A percentile compares a stretch with the other conserved stretches of the same genome.
These are phyloP conservation scores for Aspergillus intermedius DNA, from an alignment of 2,329 filamentous ascomycete species.

Conservation along the genomic window DNA sequence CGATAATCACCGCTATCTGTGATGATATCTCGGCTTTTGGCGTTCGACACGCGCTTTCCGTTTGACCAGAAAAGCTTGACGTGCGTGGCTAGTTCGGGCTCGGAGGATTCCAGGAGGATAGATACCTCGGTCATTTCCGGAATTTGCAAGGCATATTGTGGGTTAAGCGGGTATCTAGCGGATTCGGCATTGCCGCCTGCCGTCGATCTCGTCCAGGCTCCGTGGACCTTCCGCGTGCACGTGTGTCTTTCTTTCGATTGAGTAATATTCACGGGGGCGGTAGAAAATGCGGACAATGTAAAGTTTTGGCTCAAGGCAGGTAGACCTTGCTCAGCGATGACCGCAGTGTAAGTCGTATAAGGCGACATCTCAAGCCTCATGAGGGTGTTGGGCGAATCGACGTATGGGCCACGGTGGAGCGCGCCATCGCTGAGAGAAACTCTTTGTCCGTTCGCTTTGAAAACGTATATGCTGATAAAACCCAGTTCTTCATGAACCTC, in stretches of 20 bases:
- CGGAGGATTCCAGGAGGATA: slow-evolving; percentile 64
- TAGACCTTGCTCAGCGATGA: slow-evolving; percentile 72
- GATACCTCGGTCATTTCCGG: slow-evolving; percentile 57
- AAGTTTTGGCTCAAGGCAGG: slow-evolving; percentile 71
- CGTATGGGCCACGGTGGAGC: slow-evolving; percentile 71
- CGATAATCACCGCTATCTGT: slow-evolving; percentile 84
- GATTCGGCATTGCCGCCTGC: slow-evolving; percentile 80
- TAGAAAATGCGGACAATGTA: slow-evolving; percentile 76
- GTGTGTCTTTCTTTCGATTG: slow-evolving; percentile 57
- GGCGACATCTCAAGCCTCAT: slow-evolving; percentile 62
- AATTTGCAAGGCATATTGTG: slow-evolving; percentile 65
- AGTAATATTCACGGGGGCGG: slow-evolving; percentile 53
- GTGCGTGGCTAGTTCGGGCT: slow-evolving; percentile 67
- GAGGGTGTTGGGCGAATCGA: slow-evolving; percentile 88
- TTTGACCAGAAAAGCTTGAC: slow-evolving; percentile 75
- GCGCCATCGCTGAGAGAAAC: slow-evolving; percentile 69
- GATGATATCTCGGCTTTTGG: slow-evolving; percentile 69
- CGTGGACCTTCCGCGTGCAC: slow-evolving; percentile 52
- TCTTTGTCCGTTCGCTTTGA: slow-evolving; percentile 61
- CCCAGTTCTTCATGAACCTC: slow-evolving; percentile 50
- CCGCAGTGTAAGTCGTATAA: slow-evolving; percentile 52
- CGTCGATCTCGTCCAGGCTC: slow-evolving; percentile 69
- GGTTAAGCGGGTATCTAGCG: slow-evolving; percentile 73
- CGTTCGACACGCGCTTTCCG: slow-evolving; percentile 62
- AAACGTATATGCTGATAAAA: slow-evolving; percentile 83